A percentile compares a stretch with the other conserved stretches of the same genome.
phyloP scores from a whole-genome alignment of 352 stramenopile genomes.

The Phytophthora sojae region DNA sequence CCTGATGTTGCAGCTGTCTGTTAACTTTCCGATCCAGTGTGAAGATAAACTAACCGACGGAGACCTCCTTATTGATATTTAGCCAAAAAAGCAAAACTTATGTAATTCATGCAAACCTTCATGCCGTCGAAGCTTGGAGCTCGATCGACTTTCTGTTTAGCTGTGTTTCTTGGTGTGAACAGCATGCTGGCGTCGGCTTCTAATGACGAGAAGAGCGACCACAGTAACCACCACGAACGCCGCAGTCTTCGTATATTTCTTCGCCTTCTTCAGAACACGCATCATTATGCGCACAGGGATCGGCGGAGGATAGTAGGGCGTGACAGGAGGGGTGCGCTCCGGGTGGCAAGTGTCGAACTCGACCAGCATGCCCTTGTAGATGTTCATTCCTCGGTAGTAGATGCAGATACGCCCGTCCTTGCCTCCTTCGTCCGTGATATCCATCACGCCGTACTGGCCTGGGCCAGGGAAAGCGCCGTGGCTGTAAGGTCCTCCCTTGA shows the following conservation, averaged over 20 bases:
- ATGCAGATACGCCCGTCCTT: constrained; percentile 70
- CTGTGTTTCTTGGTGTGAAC: constrained; percentile 40
- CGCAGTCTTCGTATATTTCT: constrained; percentile 27
- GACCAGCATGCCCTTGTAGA: constrained; percentile 61
- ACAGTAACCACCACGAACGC: constrained; percentile 24
- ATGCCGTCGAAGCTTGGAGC: neutral
- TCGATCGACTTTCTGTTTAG: constrained; percentile 14
- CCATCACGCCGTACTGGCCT: constrained; percentile 84
- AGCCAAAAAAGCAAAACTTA: constrained; percentile 16
- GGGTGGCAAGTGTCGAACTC: constrained; percentile 84
- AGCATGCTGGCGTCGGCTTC: constrained; percentile 25
- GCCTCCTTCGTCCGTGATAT: constrained; percentile 77
- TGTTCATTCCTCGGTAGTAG: constrained; percentile 73
- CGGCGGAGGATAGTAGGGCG: constrained; percentile 69
- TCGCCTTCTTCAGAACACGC: constrained; percentile 70
- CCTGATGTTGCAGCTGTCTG: constrained; percentile 20
- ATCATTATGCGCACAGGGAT: constrained; percentile 63
- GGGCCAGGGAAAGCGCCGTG: constrained; percentile 83
- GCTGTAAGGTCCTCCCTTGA: constrained; percentile 90
- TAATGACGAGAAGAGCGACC: constrained; percentile 28
- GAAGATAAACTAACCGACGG: constrained; percentile 3
- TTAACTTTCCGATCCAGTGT: constrained; percentile 2
- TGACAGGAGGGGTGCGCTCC: constrained; percentile 60
- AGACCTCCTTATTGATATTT: constrained; percentile 27
- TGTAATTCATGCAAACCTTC: constrained; percentile 19